Base-by-base conservation (phyloP, 805 yeast species). In the Kodamaea hsintzibuensis region DNA sequence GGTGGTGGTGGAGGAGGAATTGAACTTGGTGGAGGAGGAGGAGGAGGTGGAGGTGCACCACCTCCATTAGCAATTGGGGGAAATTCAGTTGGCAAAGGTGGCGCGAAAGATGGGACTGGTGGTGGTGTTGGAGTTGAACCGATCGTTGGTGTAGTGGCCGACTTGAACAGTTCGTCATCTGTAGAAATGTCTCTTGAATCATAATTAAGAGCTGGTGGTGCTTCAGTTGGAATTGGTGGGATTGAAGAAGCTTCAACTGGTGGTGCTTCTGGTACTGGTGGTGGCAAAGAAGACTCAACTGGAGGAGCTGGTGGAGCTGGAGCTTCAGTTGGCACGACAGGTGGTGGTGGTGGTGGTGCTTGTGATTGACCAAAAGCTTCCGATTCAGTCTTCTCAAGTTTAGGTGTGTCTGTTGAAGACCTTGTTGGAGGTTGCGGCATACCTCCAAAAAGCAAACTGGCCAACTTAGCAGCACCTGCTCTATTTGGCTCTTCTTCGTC, bases 391-490 rank as follows among this genome's bases (percentile, higher is more conserved):
- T 22, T 33, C 19, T 54, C 56, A 18, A 47, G 33, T 10, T 48
- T 55, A 14, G 57, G 57, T 17, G 60, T 48, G 2, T 12, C 39
- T n/a, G 37, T 47, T 16, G 43, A 45, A 27, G 43, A 39, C 10
- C 54, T 44, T 8, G 64, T 56, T 22, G 70, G 64, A 22, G 78
- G 76, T 52, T 74, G 76, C 10, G 78, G 66, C 75, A 76, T 73
- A 4, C 83, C 84, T 1, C 81, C 80, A 64, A 82, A 82, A 50
- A 82, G 66, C 64, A 82, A 68, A 47, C 78, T 79, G 0, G 86
- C 86, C 50, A 82, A 68, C 50, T 81, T 81, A 1, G 84, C 84
- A 42, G 84, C 85, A 42, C 83, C 84, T 0, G 79, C 78, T 49
- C 78, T 68, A 53, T 79, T 74, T 17, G 69, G 83, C 63, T 60